A percentile compares a stretch with the other conserved stretches of the same genome.
Conservation (phyloP, 2,329 filamentous ascomycete species). For the Xylaria hypoxylon region DNA sequence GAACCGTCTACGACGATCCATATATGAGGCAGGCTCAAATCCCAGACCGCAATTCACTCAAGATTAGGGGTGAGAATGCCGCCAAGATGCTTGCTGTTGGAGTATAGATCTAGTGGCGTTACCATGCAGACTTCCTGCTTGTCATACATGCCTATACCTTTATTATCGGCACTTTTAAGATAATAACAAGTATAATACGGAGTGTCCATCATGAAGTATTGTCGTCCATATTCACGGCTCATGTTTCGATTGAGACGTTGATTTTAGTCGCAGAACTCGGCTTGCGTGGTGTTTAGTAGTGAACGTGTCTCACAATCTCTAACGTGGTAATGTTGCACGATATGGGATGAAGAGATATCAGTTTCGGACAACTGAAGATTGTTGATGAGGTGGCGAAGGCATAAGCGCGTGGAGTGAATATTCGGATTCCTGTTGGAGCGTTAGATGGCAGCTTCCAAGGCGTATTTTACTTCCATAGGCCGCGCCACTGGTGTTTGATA, state of each 20-base stretch:
- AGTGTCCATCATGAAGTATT: neutral
- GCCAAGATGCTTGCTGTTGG: neutral
- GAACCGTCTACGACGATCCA: neutral
- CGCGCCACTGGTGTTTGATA: neutral
- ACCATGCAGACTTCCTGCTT: neutral
- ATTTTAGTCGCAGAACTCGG: neutral
- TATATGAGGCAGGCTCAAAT: neutral
- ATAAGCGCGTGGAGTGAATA: neutral
- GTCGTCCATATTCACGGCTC: neutral
- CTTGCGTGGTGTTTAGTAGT: neutral
- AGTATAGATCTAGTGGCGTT: neutral
- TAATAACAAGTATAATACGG: neutral
- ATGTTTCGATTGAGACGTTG: neutral
- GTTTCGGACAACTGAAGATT: neutral
- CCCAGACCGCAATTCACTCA: neutral
- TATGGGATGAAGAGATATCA: slow-evolving; percentile 10
- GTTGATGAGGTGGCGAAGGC: neutral
- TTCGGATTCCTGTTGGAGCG: neutral
- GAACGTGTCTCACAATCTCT: slow-evolving; percentile 2
- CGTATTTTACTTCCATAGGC: neutral
- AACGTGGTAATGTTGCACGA: slow-evolving; percentile 1
- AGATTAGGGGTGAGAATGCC: neutral
- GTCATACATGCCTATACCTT: neutral
- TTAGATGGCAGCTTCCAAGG: neutral
- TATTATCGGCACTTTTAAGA: neutral